Percentiles rank a stretch among this genome's conserved stretches.
Conservation (phyloP, 441 rosid genomes). For the Kokia cookei region DNA sequence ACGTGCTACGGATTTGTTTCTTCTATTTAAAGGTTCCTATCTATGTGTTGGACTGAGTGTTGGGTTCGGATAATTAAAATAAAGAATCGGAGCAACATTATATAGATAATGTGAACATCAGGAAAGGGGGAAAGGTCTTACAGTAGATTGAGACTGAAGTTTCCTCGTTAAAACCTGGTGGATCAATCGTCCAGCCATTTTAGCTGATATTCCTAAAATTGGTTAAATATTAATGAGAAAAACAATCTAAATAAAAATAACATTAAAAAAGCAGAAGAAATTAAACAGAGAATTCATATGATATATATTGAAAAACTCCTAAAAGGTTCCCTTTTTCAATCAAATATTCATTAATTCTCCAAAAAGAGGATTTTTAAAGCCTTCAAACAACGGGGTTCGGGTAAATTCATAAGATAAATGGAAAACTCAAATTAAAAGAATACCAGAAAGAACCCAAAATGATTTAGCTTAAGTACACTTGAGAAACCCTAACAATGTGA, state of each 20-base stretch:
- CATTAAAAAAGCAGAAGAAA: conserved; percentile 3
- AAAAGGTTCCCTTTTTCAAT: neutral
- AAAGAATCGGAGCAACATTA: neutral
- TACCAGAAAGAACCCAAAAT: neutral
- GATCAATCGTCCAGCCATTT: conserved; percentile 90
- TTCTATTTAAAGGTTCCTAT: neutral
- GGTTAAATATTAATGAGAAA: conserved; percentile 16
- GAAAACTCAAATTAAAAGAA: neutral
- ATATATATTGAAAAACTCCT: conserved; percentile 2
- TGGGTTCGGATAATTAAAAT: neutral
- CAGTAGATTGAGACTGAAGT: conserved; percentile 60
- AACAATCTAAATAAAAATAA: neutral
- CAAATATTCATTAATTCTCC: neutral
- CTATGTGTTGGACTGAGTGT: neutral
- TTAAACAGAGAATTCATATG: conserved; percentile 17
- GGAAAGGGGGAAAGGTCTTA: conserved; percentile 22
- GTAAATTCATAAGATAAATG: neutral
- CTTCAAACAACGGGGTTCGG: neutral
- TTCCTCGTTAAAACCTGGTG: conserved; percentile 87
- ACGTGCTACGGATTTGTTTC: too few species aligned
- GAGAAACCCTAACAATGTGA: conserved; percentile 9
- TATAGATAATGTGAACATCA: neutral
- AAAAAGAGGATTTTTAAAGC: neutral
- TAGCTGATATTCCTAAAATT: conserved; percentile 26
- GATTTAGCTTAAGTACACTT: neutral